Base-by-base conservation (phyloP, 106 monocot genomes). In the Allium cepa region DNA sequence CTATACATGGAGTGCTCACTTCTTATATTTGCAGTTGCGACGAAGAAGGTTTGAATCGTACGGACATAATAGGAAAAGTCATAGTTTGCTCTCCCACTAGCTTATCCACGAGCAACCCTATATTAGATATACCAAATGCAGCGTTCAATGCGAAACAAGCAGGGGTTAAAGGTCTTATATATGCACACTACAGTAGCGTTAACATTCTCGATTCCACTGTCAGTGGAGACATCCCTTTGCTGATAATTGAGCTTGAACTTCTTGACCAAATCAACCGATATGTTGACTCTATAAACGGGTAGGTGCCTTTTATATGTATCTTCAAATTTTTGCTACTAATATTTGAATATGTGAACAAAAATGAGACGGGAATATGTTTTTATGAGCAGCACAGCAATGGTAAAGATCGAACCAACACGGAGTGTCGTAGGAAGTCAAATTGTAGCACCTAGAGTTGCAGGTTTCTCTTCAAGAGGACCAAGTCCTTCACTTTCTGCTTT, bases 381-480 rank as follows among this genome's bases (percentile, higher is more conserved):
- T 36, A 36, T 36, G 5, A 64, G 49, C 64, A 64, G 64, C 47
- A 49, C 14, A 16, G 48, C 64, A 17, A 9, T 48, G 64, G 48
- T 64, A 10, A 64, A 64, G 48, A 45, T 64, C 11, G n/a, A 11
- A 16, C 64, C 47, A 49, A 49, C 64, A 16, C 64, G n/a, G 3
- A 64, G 49, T 48, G 64, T 9, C 46, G 47, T 64, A 2, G 64
- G 64, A 49, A 64, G 48, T 13, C 48, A 28, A 47, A 49, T 64
- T 49, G 48, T 49, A n/a, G 75, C 85, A 6, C 94, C 90, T 1
- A 14, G 11, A 11, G 68, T 94, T 72, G 82, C 90, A 0, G 17
- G 7, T 11, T 94, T 90, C 84, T 87, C 90, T 46, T 87, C 90
- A 28, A 68, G 60, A 51, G 90, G 94, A 9, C 94, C 94, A 15